Evolutionary conservation across 148 eudicot genomes (phyloP), one percentile per base, ranked within the genome.

Genomic region (Rhododendron mucronatum): DNA sequence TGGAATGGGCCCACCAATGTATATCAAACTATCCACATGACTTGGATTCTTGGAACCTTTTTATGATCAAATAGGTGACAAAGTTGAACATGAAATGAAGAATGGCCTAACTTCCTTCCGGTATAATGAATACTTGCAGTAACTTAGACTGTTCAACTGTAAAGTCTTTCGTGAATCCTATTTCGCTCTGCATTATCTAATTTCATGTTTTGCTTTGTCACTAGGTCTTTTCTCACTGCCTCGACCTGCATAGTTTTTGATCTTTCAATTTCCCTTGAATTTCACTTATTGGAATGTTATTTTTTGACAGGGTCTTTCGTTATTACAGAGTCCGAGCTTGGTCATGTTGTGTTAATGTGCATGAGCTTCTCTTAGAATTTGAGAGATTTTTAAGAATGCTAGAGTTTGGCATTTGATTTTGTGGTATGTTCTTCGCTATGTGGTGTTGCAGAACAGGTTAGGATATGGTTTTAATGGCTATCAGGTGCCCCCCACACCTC

Each of bases 391-490:
- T 30, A 0, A 80, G 80, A 37, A 39, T 82, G 87, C 81, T 76
- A 57, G 83, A 78, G 53, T 44, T 86, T 76, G 67, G 45, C 61
- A 82, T 41, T 37, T 86, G 87, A 89, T 87, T 85, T 55, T 76
- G 1, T 86, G 85, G 93, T 91, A 95, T 96, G 96, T 89, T 91
- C 91, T 86, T 92, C 88, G 78, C 88, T 91, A 91, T 90, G 95
- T 97, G 98, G 93, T 84, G 92, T 90, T 94, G 88, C 93, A 93
- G 79, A 95, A 94, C 90, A 93, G 96, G 88, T 86, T 93, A 88
- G 93, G 93, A 87, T 93, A 92, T 85, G 98, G 96, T 87, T 91
- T 94, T 86, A 83, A 88, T 88, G 96, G 98, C 84, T 93, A 91
- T 89, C 95, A 92, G 91, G 93, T 92, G 80, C 97, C 98, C 85